phyloP scores from a whole-genome alignment of 371 early-diverging fungal species.

The Lichtheimia corymbifera region DNA sequence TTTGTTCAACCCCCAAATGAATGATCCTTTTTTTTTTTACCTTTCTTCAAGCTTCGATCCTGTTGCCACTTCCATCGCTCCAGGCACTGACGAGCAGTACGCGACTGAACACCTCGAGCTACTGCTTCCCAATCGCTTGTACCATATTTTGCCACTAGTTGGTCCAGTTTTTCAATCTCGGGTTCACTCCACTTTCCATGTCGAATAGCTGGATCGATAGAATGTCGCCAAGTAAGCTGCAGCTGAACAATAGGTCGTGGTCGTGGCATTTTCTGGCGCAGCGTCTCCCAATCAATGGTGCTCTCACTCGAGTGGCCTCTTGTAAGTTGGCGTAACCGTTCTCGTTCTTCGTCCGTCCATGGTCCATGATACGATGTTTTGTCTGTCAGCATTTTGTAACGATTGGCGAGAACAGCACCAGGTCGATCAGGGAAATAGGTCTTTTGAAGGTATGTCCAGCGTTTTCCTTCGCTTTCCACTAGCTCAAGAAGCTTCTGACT shows the following conservation, averaged over 20 bases:
- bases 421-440: conserved; percentile 23
- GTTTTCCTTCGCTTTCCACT: conserved; percentile 1
- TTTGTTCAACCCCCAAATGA: not conserved
- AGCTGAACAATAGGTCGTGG: conserved; percentile 19
- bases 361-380: conserved; percentile 20
- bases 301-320: conserved; percentile 8
- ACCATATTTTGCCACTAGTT: conserved; percentile 16
- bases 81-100: conserved; percentile 36
- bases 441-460: conserved; percentile 14
- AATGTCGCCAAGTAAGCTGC: conserved; percentile 25
- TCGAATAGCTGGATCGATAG: conserved; percentile 30
- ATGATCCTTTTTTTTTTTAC: conserved; percentile 4
- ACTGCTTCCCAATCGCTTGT: conserved; percentile 22
- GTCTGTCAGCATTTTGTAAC: conserved; percentile 15
- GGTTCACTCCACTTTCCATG: conserved; percentile 37
- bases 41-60: conserved; percentile 11
- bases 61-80: conserved; percentile 47
- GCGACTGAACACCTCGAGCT: conserved; percentile 19
- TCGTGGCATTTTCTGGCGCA: conserved; percentile 25
- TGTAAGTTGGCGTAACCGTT: conserved; percentile 13
- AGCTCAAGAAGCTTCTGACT: conserved; percentile 6
- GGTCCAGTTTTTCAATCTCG: conserved; percentile 20
- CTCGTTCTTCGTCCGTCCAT: conserved; percentile 33
- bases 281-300: conserved; percentile 25
- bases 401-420: conserved; percentile 16